Evolutionary conservation across 805 yeast genomes (phyloP).

Genomic region (Wickerhamiella brachini): DNA sequence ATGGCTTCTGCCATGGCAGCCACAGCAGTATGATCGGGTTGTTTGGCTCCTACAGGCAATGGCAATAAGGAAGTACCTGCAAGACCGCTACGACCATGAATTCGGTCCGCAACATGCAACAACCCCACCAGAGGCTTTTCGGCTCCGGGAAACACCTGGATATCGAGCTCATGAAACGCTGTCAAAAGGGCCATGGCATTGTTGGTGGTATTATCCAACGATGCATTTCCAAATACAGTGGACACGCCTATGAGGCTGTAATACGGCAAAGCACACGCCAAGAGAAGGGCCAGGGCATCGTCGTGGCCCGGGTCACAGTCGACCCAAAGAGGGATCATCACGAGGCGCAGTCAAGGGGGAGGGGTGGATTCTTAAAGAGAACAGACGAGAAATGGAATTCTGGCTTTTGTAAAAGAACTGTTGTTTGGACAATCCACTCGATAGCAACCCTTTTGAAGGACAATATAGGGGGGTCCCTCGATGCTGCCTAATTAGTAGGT

Average conservation of each 20-base stretch:
- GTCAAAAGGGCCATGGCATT: conserved; percentile 59
- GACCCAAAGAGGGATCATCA: conserved; percentile 57
- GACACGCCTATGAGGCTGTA: conserved; percentile 55
- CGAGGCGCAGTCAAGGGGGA: background rate
- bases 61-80: conserved; percentile 62
- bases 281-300: conserved; percentile 61
- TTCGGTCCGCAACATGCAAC: conserved; percentile 41
- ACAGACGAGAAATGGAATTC: background rate
- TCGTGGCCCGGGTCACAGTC: conserved; percentile 94
- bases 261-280: conserved; percentile 47
- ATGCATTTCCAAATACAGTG: conserved; percentile 61
- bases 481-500: background rate
- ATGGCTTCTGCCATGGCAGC: conserved; percentile 34
- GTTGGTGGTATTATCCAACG: conserved; percentile 47
- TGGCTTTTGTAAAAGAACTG: background rate
- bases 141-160: conserved; percentile 59
- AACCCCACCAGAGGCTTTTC: conserved; percentile 39
- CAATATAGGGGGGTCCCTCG: background rate
- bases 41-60: conserved; percentile 26
- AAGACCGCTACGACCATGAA: conserved; percentile 64
- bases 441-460: background rate
- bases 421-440: background rate
- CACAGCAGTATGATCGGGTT: conserved; percentile 27
- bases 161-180: conserved; percentile 33
- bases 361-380: background rate